Evolutionary conservation across 306 rosid species (phyloP), one percentile per base, ranked within the genome.

Genomic region (Medicago ruthenica): DNA sequence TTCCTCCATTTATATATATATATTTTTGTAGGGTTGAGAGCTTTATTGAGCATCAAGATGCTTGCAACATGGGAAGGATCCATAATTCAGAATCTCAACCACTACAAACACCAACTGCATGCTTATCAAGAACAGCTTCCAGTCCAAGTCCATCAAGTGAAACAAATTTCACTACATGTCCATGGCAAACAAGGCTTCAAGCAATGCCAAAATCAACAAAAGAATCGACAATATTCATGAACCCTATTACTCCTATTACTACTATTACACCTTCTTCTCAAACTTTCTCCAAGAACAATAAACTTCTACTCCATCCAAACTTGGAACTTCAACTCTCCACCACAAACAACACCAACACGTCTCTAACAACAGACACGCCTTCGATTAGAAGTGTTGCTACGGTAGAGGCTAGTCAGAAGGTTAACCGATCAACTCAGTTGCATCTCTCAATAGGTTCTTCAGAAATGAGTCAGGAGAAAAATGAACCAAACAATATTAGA

Each of bases 31-130:
- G 99, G 90, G 99, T 96, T 74, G 99, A 96, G 88, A 96, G 99
- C 76, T 96, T 96, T 83, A 96, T 96, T 41, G 99, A 96, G 69
- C 99, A 96, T 75, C 99, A 96, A 88, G 99, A 96, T 83, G 93
- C 99, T 51, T 96, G 99, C 77, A 92, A 86, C 75, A 84, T 89
- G 91, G 98, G 97, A 4, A 87, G 87, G 44, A 85, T 88, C 12
- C 75, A 27, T 61, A 31, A 87, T 47, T 58, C 89, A 1, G 93
- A 89, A 82, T 12, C 85, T 55, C 96, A 91, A n/a, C 75, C 87
- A n/a, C 73, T 78, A 6, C 96, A 82, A 31, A 85, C 83, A 1
- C 83, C 86, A 1, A 81, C 77, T 48, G 82, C 93, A 27, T 95
- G 99, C 67, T 76, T 95, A 39, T 95, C 99, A 21, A 82, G 96